Evolutionary conservation across 169 alveolate genomes (phyloP).

Genomic region (Plasmodium gallinaceum): DNA sequence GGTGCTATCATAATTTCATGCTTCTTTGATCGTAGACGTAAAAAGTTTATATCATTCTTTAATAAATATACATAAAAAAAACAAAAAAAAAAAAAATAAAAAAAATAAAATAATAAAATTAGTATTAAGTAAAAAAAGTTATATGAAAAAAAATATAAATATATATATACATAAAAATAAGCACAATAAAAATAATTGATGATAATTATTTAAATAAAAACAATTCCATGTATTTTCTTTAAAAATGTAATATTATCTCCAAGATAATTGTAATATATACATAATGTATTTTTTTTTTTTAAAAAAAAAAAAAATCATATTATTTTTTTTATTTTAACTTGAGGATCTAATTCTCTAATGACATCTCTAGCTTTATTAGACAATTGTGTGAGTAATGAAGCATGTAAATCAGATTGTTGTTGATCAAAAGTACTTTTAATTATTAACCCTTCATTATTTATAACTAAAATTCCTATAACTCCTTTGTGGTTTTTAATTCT

Average conservation of each 20-base stretch:
- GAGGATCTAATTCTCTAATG: conserved; percentile 89
- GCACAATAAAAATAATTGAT: background rate
- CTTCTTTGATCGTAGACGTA: conserved; percentile 93
- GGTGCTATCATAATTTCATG: conserved; percentile 97
- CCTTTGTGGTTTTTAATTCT: conserved; percentile 95
- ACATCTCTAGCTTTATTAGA: conserved; percentile 89
- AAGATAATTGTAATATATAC: too few relatives aligned
- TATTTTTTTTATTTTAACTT: conserved; percentile 23
- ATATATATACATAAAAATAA: background rate
- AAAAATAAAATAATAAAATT: background rate
- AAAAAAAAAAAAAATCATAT: background rate
- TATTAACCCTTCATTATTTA: conserved; percentile 91
- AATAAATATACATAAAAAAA: conserved; percentile 7
- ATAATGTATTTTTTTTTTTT: background rate
- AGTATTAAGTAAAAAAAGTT: background rate
- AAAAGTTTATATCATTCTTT: conserved; percentile 92
- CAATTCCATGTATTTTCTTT: too few relatives aligned
- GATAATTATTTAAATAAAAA: too few relatives aligned
- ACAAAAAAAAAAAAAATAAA: background rate
- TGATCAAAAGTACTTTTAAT: conserved; percentile 86
- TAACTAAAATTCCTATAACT: conserved; percentile 93
- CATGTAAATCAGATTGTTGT: conserved; percentile 83
- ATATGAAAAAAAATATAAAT: background rate
- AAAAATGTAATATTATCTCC: too few relatives aligned
- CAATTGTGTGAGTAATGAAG: conserved; percentile 85